phyloP scores from a whole-genome alignment of 768 basidiomycete species.

The Mycena galopus region DNA sequence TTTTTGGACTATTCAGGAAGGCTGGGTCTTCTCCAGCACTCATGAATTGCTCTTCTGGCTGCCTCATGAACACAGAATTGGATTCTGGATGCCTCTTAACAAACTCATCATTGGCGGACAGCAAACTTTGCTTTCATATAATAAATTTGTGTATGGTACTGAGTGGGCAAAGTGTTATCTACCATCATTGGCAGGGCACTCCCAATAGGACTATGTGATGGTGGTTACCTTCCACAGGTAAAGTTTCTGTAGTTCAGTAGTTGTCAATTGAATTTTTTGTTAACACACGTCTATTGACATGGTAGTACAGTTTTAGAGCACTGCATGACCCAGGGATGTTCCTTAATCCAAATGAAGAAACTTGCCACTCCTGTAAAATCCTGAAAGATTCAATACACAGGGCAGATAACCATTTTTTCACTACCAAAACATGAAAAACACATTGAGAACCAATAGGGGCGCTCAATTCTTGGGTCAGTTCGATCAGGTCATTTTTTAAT shows the following conservation, averaged over 20 bases:
- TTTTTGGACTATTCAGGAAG: constrained; percentile 12
- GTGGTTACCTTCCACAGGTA: background rate
- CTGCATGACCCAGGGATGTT: background rate
- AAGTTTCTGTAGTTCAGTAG: background rate
- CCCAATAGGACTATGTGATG: background rate
- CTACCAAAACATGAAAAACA: no score
- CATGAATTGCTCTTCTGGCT: constrained; percentile 9
- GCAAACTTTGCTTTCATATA: constrained; percentile 9
- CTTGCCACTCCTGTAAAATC: background rate
- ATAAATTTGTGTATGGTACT: background rate
- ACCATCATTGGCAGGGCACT: background rate
- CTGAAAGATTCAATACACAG: no score
- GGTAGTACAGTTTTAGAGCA: background rate
- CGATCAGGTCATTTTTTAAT: no score
- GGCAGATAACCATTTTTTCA: no score
- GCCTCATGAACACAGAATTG: no score
- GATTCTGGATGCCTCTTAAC: constrained; percentile 6
- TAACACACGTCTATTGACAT: background rate
- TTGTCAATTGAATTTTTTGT: background rate
- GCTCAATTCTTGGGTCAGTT: no score
- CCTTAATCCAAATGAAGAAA: background rate
- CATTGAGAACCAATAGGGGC: no score
- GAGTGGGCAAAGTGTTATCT: constrained; percentile 1
- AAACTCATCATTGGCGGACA: constrained; percentile 3
- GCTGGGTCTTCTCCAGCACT: constrained; percentile 4